phyloP scores from a whole-genome alignment of 176 grass and related monocot genomes.

The Triticum timopheevii region DNA sequence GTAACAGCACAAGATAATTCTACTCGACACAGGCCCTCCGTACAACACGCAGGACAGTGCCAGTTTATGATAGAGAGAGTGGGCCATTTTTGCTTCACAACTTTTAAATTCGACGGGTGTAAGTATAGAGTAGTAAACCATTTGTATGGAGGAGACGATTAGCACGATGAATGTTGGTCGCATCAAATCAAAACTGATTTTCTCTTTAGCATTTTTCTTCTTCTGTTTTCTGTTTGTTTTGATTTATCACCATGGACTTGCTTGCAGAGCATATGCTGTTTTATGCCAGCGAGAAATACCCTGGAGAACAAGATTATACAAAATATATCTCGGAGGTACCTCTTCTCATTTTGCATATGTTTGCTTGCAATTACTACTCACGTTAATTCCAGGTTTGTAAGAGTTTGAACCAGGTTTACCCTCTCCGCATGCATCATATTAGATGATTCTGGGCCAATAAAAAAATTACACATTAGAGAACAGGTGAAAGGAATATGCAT shows the following conservation, averaged over 20 bases:
- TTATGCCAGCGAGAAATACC: slow-evolving; percentile 99
- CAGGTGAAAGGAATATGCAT: not conserved
- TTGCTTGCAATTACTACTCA: not conserved
- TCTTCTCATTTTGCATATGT: not conserved
- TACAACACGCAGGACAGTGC: not conserved
- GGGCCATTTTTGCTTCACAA: too few species aligned
- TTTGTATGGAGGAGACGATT: not conserved
- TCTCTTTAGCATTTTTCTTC: not conserved
- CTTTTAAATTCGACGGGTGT: too few species aligned
- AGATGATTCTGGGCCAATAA: not conserved
- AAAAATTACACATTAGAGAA: not conserved
- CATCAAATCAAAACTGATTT: not conserved
- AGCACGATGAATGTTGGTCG: not conserved
- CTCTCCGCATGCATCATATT: not conserved
- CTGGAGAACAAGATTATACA: slow-evolving; percentile 79
- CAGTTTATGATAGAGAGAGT: not conserved
- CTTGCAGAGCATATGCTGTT: slow-evolving; percentile 97
- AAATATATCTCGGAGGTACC: slow-evolving; percentile 91
- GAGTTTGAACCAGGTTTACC: not conserved
- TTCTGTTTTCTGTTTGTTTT: not conserved
- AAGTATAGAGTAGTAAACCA: not conserved
- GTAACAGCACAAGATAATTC: not conserved
- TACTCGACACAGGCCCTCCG: not conserved
- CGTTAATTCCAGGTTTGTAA: not conserved
- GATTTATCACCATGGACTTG: slow-evolving; percentile 29